Evolutionary conservation across 768 basidiomycete species (phyloP), one percentile per base, ranked within the genome.

Genomic region (Clavulina sp.): DNA sequence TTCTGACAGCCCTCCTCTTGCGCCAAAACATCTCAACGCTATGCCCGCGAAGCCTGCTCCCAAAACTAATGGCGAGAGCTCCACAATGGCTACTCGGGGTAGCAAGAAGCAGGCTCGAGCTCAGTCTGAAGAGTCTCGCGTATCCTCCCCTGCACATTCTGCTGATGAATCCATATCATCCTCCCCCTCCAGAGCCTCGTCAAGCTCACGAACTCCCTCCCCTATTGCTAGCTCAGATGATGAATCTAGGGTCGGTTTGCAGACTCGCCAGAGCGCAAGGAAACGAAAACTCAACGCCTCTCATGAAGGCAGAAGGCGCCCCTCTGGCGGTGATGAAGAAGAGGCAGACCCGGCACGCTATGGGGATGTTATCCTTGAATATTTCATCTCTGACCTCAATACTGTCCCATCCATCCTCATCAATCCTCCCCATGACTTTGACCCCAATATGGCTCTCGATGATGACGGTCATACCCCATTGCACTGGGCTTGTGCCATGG

Each of bases 401-500:
- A 84, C 88, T 61, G 79, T 92, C 29, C 95, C 95, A 5, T 73
- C 76, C 23, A 70, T 95, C 52, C 79, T 99, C 58, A 80, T 93
- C 54, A 74, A 74, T 36, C 95, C 91, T 16, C 91, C 93, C 4
- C 61, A 75, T 36, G 85, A 95, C 65, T 92, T 95, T 63, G 89
- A 97, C 63, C 80, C 95, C 9, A 89, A 97, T 60, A 84, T 91
- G 71, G 79, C 82, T 31, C 97, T 99, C 55, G 95, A 99, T 67
- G 95, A 97, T 56, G 95, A 99, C 61, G 89, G 88, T 0, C 95
- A 99, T 63, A 95, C 92, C 0, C 79, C 95, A 21, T 68, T 99
- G 13, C 95, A 99, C 59, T 99, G 95, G 95, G 93, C 92, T 3
- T 92, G 88, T 60, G 95, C 95, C 7, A 96, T 99, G 93, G 95